phyloP scores from a whole-genome alignment of 805 yeast genomes.

The Kluyveromyces wickerhamii region DNA sequence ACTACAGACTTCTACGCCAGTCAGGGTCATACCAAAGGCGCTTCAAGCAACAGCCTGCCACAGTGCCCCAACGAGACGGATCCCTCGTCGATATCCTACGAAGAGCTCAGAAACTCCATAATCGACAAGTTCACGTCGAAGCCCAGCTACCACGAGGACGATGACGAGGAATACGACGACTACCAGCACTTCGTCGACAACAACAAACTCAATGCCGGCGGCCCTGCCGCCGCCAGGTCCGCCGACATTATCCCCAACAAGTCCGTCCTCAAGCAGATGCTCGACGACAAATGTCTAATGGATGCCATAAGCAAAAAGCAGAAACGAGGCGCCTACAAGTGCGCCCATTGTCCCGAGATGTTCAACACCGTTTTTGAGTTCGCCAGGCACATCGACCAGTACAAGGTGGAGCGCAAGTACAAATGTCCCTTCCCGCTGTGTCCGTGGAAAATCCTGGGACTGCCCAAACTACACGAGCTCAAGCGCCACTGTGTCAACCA shows the following conservation, averaged over 20 bases:
- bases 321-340: conserved; percentile 38
- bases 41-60: too few relatives aligned
- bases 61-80: background rate
- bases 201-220: background rate
- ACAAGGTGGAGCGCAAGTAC: conserved; percentile 31
- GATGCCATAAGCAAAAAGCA: conserved; percentile 26
- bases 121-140: background rate
- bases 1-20: too few relatives aligned
- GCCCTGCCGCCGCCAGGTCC: background rate
- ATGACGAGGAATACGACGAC: conserved; percentile 5
- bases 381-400: conserved; percentile 39
- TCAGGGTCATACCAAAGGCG: too few relatives aligned
- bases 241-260: background rate
- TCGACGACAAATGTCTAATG: conserved; percentile 24
- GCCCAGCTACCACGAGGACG: conserved; percentile 2
- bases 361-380: conserved; percentile 34
- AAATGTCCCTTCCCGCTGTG: conserved; percentile 41
- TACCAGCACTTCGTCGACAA: conserved; percentile 3
- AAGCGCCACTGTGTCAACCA: conserved; percentile 44
- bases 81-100: conserved; percentile 1
- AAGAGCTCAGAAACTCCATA: conserved; percentile 3
- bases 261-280: conserved; percentile 21
- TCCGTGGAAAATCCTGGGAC: conserved; percentile 42
- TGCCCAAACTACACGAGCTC: conserved; percentile 42
- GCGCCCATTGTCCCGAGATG: conserved; percentile 39